Percentiles rank a stretch among this genome's conserved stretches.
These are phyloP conservation scores for Globisporangium parvum DNA, from an alignment of 352 stramenopile genomes.

Conservation along the genomic window DNA sequence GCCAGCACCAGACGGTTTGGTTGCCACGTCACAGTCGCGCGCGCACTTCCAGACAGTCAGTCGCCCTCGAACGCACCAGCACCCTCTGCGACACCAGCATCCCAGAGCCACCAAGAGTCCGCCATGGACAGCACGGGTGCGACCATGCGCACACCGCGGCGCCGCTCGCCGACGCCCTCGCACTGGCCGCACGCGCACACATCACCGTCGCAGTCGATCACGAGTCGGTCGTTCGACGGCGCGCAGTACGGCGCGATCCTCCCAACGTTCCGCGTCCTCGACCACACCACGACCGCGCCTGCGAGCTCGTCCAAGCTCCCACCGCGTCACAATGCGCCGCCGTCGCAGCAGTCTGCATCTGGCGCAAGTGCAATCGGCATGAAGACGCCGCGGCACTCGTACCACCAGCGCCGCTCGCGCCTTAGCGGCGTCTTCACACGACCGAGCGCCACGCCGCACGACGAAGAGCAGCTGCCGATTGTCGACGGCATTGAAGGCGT, in stretches of 20 bases:
- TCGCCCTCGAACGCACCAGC: no score
- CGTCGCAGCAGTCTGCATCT: not conserved
- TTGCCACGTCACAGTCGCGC: no score
- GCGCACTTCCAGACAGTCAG: no score
- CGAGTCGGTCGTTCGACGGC: constrained; percentile 30
- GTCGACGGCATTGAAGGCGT: not conserved
- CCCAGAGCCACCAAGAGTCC: no score
- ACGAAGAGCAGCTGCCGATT: constrained; percentile 9
- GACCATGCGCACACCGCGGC: constrained; percentile 62
- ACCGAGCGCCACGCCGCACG: constrained; percentile 3
- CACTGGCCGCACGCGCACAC: constrained; percentile 13
- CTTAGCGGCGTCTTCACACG: constrained; percentile 5
- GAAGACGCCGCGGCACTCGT: constrained; percentile 52
- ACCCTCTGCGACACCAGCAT: no score
- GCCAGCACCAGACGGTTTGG: no score
- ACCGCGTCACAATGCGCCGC: constrained; percentile 3
- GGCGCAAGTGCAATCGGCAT: constrained; percentile 7
- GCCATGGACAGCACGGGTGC: constrained; percentile 78
- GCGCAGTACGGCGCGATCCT: constrained; percentile 15
- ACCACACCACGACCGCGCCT: not conserved
- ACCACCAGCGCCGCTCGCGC: constrained; percentile 26
- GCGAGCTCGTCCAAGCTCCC: constrained; percentile 6
- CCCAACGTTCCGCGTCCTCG: constrained; percentile 11
- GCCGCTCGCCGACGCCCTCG: constrained; percentile 21
- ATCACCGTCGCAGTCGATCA: constrained; percentile 21